Base-by-base conservation (phyloP, 225 moss, liverwort and hornwort species). In the Antitrichia curtipendula region DNA sequence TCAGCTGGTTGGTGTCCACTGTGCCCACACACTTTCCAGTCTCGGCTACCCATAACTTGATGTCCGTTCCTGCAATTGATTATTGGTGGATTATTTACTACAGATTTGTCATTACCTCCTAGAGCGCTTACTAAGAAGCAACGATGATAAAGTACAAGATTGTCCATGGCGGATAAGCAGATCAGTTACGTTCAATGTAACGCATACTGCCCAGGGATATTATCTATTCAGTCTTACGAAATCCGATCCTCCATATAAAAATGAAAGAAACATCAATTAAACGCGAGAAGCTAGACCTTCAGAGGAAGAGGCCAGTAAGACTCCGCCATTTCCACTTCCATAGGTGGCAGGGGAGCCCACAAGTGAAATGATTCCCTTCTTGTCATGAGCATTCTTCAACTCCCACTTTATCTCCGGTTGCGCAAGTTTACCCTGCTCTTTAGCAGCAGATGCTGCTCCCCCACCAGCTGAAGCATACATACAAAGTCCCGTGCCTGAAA, bases 341-440 rank as follows among this genome's bases (percentile, higher is more conserved):
- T 94, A 94, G 78, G 90, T 95, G 90, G 99, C 95, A 71, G 96
- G 87, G 57, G 95, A 91, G 77, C 96, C 94, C 63, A 94, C 93
- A 36, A 99, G 92, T 25, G 97, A 94, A 34, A 96, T 90, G 76
- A 99, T 92, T 65, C 94, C 94, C 71, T 95, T 96, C 83, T 91
- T 91, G 83, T 93, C 93, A 84, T 99, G 99, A 47, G 92, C 89
- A 82, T 96, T 95, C 80, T 95, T 91, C 64, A 92, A 85, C 74
- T 99, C 99, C 99, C 99, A 99, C 90, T 99, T 99, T 7, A 99
- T 88, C 89, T 99, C 99, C 52, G 99, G 99, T 72, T 96, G 92
- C 50, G 99, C 94, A 79, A 92, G 96, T 86, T 96, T 99, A 28
- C 97, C 97, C 91, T 96, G 99, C 84, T 97, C 95, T 91, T 96